phyloP scores from a whole-genome alignment of 1,139 yeast species.

The Suhomyces coccinellae region DNA sequence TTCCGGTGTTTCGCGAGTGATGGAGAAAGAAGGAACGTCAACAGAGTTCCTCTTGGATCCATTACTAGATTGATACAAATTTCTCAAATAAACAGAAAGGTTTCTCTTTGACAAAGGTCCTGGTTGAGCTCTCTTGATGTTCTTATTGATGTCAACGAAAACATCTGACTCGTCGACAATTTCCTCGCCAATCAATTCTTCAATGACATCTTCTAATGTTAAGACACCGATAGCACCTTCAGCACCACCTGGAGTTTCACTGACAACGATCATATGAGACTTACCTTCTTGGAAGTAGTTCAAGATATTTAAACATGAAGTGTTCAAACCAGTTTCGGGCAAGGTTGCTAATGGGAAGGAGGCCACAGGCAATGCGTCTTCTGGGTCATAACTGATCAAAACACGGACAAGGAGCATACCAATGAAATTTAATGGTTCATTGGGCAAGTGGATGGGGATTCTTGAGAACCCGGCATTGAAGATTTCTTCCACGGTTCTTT shows the following conservation, averaged over 20 bases:
- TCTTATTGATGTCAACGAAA: constrained; percentile 84
- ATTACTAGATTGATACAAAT: constrained; percentile 45
- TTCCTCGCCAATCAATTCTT: constrained; percentile 96
- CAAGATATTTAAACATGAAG: constrained; percentile 89
- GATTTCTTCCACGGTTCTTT: constrained; percentile 81
- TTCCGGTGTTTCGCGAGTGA: constrained; percentile 10
- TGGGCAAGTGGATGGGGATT: constrained; percentile 92
- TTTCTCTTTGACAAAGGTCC: constrained; percentile 81
- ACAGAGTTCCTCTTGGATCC: constrained; percentile 42
- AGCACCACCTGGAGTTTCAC: constrained; percentile 84
- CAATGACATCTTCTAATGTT: constrained; percentile 94
- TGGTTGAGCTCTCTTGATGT: constrained; percentile 78
- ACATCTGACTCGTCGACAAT: constrained; percentile 98
- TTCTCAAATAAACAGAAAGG: constrained; percentile 66
- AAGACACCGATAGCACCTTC: constrained; percentile 88
- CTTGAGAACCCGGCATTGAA: constrained; percentile 94
- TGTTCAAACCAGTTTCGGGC: constrained; percentile 90
- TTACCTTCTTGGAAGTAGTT: constrained; percentile 98
- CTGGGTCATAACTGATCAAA: constrained; percentile 93
- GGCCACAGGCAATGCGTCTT: constrained; percentile 89
- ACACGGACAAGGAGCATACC: constrained; percentile 95
- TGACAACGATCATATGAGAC: constrained; percentile 94
- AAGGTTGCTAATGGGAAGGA: constrained; percentile 93
- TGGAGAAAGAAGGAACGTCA: constrained; percentile 22
- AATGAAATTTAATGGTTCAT: constrained; percentile 85